Evolutionary conservation across 192 early-diverging fungal species (phyloP).

Genomic region (Gryganskiella cystojenkinii): DNA sequence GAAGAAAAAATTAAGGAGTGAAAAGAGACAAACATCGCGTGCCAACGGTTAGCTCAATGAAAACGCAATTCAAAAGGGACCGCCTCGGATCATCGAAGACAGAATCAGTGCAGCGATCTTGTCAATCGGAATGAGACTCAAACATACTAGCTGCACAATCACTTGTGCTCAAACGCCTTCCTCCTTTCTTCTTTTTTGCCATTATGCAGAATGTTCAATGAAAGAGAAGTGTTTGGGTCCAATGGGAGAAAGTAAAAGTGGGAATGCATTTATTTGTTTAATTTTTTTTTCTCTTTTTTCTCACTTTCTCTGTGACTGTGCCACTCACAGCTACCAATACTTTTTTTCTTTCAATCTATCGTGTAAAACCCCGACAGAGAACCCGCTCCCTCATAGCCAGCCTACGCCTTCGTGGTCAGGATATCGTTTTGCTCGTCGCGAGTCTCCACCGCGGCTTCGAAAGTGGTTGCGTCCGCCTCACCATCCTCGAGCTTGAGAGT

Average conservation of each 20-base stretch:
- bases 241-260: not conserved
- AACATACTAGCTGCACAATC: slow-evolving; percentile 25
- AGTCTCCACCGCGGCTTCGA: slow-evolving; percentile 60
- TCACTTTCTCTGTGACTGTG: slow-evolving; percentile 25
- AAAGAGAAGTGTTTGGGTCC: no score
- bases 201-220: not conserved
- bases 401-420: slow-evolving; percentile 38
- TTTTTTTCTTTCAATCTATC: no score
- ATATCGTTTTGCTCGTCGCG: slow-evolving; percentile 63
- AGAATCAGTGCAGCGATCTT: no score
- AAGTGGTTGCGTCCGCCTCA: slow-evolving; percentile 35
- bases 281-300: no score
- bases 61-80: no score
- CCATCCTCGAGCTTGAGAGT: slow-evolving; percentile 10
- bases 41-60: no score
- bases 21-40: no score
- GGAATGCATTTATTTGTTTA: not conserved
- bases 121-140: not conserved
- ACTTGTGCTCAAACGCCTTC: slow-evolving; percentile 5
- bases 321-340: no score
- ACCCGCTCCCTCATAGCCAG: no score
- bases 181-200: slow-evolving; percentile 41
- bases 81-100: no score
- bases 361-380: no score
- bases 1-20: not conserved